Evolutionary conservation across 139 green algal genomes (phyloP).

Genomic region (Chlorella sp.): DNA sequence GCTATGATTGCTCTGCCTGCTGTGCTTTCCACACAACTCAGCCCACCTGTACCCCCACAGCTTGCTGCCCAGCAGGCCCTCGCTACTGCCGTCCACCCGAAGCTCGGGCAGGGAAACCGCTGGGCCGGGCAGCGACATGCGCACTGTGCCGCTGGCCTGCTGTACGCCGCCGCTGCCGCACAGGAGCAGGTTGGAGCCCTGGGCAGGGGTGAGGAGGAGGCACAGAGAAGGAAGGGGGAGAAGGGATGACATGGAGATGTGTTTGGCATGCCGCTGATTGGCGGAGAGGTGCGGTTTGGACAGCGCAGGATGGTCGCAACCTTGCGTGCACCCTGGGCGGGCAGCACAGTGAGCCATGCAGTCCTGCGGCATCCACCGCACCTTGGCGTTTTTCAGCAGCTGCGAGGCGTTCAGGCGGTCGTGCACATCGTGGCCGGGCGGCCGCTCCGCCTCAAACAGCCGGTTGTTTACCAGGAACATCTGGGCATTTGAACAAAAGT

Average conservation of each 20-base stretch:
- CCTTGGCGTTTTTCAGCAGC: conserved; percentile 10
- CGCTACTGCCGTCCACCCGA: conserved; percentile 7
- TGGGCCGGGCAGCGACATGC: neutral
- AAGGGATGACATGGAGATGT: neutral
- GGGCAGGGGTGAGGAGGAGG: neutral
- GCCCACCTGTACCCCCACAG: conserved; percentile 9
- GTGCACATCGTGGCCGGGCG: neutral
- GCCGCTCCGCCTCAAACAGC: neutral
- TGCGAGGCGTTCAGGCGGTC: neutral
- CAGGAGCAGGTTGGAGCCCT: conserved; percentile 14
- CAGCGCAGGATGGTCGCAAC: no score
- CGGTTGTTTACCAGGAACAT: conserved; percentile 9
- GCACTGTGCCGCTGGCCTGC: conserved; percentile 1
- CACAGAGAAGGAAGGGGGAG: neutral
- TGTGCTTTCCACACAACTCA: neutral
- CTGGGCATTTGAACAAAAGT: no score
- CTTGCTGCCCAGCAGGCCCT: conserved; percentile 12
- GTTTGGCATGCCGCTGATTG: no score
- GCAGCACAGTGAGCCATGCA: neutral
- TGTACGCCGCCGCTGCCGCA: neutral
- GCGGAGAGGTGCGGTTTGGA: no score
- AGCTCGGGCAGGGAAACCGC: neutral
- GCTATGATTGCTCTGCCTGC: neutral
- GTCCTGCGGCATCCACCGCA: neutral
- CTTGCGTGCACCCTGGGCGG: no score